Evolutionary conservation across 768 basidiomycete species (phyloP), one percentile per base, ranked within the genome.

Genomic region (Mycena polygramma): DNA sequence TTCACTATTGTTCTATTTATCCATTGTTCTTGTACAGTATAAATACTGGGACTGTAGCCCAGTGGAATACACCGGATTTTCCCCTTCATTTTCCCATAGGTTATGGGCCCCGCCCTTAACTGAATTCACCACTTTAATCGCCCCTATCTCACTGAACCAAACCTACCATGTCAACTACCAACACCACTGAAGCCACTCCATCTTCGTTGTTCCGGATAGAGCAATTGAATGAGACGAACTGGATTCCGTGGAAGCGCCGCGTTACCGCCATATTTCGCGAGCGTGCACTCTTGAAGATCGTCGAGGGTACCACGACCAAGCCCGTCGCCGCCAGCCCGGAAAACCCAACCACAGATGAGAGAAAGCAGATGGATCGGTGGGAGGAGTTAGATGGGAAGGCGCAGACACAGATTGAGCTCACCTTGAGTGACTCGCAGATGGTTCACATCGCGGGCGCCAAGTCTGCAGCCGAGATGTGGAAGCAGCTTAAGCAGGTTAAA

Each of bases 401-500:
- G 48, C 57, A 52, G 46, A 66, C 46, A 11, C 65, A 66, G 10
- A 66, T 66, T 35, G 48, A 57, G 48, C 65, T 66, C 48, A 66
- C 65, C 57, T 59, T 66, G 57, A 52, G 57, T 24, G 65, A 59
- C 49, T 49, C 65, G 39, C 57, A 66, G 57, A 66, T 66, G 57
- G 54, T 65, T 22, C 63, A 65, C n/a, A 65, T 65, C 45, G 54
- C 54, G 43, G 63, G 63, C 30, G 63, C 63, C 48, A 61, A 59
- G 57, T 52, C 57, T n/a, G 66, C 66, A 39, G 49, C 49, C 48
- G 57, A 67, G 48, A 67, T 67, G 66, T 67, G 67, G 67, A n/a
- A 4, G 55, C 59, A 63, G 59, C 67, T 69, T 7, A 55, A 63
- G 48, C 54, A 58, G 49, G 63, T 65, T 10, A 63, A 69, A 57